A percentile compares a stretch with the other conserved stretches of the same genome.
Conservation (phyloP, 2,329 filamentous ascomycete genomes). For the Amesomyces nigricolor region DNA sequence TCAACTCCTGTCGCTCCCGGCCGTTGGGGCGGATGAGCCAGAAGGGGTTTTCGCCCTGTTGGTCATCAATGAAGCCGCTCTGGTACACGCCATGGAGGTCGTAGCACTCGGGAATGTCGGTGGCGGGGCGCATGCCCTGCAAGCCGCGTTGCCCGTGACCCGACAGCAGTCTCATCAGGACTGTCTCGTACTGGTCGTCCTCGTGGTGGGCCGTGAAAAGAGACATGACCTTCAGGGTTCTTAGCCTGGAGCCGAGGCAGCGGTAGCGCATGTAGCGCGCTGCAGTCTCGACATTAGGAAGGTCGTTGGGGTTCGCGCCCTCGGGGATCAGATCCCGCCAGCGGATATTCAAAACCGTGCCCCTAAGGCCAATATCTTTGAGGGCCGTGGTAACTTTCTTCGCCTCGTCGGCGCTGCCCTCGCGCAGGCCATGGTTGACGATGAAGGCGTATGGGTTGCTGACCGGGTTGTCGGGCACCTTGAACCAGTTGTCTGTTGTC, state of each 20-base stretch:
- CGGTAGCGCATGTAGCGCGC: constrained; percentile 73
- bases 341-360: constrained; percentile 24
- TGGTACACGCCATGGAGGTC: constrained; percentile 66
- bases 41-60: constrained; percentile 32
- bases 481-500: constrained; percentile 31
- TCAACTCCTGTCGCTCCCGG: constrained; percentile 25
- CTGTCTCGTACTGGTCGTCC: constrained; percentile 88
- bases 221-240: constrained; percentile 44
- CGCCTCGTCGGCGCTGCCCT: constrained; percentile 49
- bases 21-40: constrained; percentile 33
- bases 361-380: constrained; percentile 31
- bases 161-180: constrained; percentile 68
- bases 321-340: constrained; percentile 42
- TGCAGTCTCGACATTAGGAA: constrained; percentile 67
- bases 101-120: constrained; percentile 77
- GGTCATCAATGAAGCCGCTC: constrained; percentile 54
- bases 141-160: constrained; percentile 67
- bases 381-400: constrained; percentile 38
- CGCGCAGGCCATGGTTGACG: constrained; percentile 53
- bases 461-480: constrained; percentile 43
- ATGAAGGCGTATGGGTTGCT: constrained; percentile 41
- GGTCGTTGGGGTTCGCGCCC: constrained; percentile 32
- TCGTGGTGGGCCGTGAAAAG: constrained; percentile 80
- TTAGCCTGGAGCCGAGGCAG: constrained; percentile 58
- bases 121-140: constrained; percentile 58